phyloP scores from a whole-genome alignment of 2,329 filamentous ascomycete genomes.

The Dendrostoma leiphaemia region DNA sequence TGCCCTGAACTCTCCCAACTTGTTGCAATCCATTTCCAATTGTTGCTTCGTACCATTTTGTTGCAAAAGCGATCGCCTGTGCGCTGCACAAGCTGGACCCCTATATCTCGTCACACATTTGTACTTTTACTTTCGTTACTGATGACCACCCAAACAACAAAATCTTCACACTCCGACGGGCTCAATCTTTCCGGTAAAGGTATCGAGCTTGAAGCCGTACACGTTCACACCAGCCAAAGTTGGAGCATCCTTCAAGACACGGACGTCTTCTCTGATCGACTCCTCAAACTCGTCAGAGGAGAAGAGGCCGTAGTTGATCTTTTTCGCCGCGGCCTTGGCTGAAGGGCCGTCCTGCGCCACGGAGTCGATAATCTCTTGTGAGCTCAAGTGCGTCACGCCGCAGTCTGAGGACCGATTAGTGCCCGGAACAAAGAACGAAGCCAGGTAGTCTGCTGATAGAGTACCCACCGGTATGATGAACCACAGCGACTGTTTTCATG shows the following conservation, averaged over 20 bases:
- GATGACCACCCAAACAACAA: no score
- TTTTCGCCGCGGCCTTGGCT: not conserved
- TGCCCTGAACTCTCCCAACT: no score
- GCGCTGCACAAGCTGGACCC: no score
- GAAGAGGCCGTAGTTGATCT: conserved; percentile 10
- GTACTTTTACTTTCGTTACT: no score
- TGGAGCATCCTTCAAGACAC: not conserved
- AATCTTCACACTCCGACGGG: conserved; percentile 2
- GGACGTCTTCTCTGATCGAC: conserved; percentile 12
- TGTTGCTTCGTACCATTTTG: no score
- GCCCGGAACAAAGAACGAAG: no score
- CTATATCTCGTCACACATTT: no score
- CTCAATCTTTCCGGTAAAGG: conserved; percentile 13
- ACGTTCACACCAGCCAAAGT: conserved; percentile 5
- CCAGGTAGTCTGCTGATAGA: not conserved
- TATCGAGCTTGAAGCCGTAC: conserved; percentile 13
- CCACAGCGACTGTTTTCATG: conserved; percentile 1
- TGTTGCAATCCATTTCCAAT: no score
- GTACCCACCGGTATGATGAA: conserved; percentile 13
- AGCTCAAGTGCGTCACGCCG: conserved; percentile 3
- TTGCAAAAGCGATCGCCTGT: no score
- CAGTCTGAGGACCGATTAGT: not conserved
- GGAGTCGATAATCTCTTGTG: not conserved
- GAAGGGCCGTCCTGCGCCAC: not conserved
- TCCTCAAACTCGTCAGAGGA: not conserved